Evolutionary conservation across 2,329 filamentous ascomycete genomes (phyloP), one percentile per base, ranked within the genome.

Genomic region (Byssoonygena ceratinophila): DNA sequence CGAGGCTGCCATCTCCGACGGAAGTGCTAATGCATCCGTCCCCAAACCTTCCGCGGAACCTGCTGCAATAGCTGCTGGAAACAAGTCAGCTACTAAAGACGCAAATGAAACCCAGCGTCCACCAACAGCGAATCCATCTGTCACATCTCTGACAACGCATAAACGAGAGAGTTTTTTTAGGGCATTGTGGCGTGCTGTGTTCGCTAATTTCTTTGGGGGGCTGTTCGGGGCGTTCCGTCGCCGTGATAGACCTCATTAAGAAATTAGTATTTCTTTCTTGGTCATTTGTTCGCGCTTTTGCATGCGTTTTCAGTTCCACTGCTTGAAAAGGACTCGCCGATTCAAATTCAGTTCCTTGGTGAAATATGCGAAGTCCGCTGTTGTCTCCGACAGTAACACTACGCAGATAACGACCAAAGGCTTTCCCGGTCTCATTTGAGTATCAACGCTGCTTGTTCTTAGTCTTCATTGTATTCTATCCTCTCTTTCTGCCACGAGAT

Each of bases 131-230:
- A 68, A 66, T 54, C 66, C 64, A 59, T 70, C 69, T 58, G 62
- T 69, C 47, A 63, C 63, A 50, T 69, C 69, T 55, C 55, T 69
- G 54, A 66, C 65, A 57, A 60, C 61, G 55, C 50, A 54, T 18
- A 64, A 66, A 60, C 59, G 62, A 51, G 66, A 70, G 48, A 68
- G 63, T 57, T 71, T 69, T 64, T 63, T 71, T 59, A 69, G 65
- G 58, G 63, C 63, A 48, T 60, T 71, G 54, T 62, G 69, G 58
- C 68, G 67, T 46, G 64, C 67, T 36, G 64, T 71, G 41, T 70
- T 70, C 61, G 61, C 62, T 45, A 65, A 63, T 55, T 67, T 71
- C 59, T 66, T 71, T 54, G 68, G 68, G 31, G 61, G 64, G 25
- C 57, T 71, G 27, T 70, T 71, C 58, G 59, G 65, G 22, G 63